Evolutionary conservation across 1,139 yeast genomes (phyloP).

Genomic region (Casaregolazyma suthepensis): DNA sequence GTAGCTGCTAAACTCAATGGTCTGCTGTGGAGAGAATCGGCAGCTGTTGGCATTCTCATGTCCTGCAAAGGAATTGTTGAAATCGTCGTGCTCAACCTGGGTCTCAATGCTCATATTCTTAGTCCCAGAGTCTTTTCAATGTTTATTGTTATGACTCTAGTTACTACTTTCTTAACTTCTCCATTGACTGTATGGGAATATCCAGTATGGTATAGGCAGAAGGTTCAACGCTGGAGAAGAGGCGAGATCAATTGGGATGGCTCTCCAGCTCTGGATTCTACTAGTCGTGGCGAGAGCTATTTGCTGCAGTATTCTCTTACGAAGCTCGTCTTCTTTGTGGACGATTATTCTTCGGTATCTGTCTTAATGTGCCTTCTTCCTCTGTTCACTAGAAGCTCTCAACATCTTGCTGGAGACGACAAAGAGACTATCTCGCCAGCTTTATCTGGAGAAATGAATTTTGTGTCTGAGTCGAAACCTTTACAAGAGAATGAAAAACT

Average conservation of each 20-base stretch:
- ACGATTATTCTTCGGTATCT: slow-evolving; percentile 25
- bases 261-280: slow-evolving; percentile 15
- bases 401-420: slow-evolving; percentile 9
- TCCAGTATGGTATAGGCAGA: slow-evolving; percentile 54
- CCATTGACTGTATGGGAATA: slow-evolving; percentile 58
- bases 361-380: slow-evolving; percentile 33
- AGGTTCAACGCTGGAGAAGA: slow-evolving; percentile 39
- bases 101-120: slow-evolving; percentile 63
- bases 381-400: slow-evolving; percentile 13
- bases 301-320: slow-evolving; percentile 14
- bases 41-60: slow-evolving; percentile 76
- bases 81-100: slow-evolving; percentile 66
- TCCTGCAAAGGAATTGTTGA: slow-evolving; percentile 77
- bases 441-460: background rate
- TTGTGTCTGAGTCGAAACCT: background rate
- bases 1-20: slow-evolving; percentile 57
- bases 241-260: slow-evolving; percentile 36
- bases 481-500: slow-evolving; percentile 9
- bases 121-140: slow-evolving; percentile 61
- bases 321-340: slow-evolving; percentile 17
- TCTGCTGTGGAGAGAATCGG: slow-evolving; percentile 62
- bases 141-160: slow-evolving; percentile 76
- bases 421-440: slow-evolving; percentile 7
- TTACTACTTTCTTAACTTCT: slow-evolving; percentile 68
- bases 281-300: slow-evolving; percentile 6